Base-by-base conservation (phyloP, 1,284 basidiomycete species). In the Ustilago bromivora region DNA sequence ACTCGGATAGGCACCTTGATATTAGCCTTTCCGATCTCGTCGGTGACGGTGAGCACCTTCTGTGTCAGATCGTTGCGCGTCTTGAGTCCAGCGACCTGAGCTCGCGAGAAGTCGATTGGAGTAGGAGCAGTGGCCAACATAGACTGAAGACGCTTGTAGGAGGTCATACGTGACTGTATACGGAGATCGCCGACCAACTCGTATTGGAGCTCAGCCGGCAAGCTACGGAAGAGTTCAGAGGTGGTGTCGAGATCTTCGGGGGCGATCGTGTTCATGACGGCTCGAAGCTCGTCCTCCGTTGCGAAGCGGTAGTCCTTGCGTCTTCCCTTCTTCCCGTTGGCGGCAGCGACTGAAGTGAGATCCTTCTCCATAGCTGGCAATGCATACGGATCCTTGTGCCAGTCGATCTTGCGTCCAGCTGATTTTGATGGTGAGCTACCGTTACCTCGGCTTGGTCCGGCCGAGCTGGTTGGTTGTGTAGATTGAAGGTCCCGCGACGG, bases 161-260 rank as follows among this genome's bases (percentile, higher is more conserved):
- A 97, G 8, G 95, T 96, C 86, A 97, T 95, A 2, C 97, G 91
- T 1, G 95, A 98, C 85, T 95, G 95, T 52, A 96, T 88, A 5
- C 96, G 91, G 66, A 98, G 88, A 87, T 99, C 97, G 66, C 96
- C 96, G 35, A 99, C 92, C 77, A 99, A 95, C 88, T 99, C 97
- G 87, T 99, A 99, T 85, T 99, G 95, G 28, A 97, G 91, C 86
- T 98, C 96, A 0, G 94, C 94, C 0, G 97, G 95, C 11, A 99
- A 90, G 71, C 94, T 93, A 32, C 92, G 91, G 84, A 99, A 99
- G 31, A 84, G 71, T 13, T 78, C 77, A 3, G 84, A 86, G 43
- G 63, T 73, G 51, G 80, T 82, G 64, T 84, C 83, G 61, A 86
- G 73, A 56, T 86, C 84, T 40, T 82, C 79, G 12, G 84, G 84